Evolutionary conservation across 371 early-diverging fungal species (phyloP).

Genomic region (Actinomortierella wolfii): DNA sequence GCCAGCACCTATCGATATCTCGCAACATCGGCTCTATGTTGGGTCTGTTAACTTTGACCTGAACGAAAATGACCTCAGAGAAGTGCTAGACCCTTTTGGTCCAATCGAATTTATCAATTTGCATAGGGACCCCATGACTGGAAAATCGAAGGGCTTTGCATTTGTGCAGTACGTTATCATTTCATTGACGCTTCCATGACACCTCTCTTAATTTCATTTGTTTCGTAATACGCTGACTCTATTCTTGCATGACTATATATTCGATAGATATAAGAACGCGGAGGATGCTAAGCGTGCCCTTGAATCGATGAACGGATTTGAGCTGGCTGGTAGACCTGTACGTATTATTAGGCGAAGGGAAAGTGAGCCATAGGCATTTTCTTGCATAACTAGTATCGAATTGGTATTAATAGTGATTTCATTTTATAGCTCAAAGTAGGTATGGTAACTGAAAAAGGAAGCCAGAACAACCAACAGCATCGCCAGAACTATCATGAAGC

Average conservation of each 20-base stretch:
- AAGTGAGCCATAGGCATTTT: conserved; percentile 3
- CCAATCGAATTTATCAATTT: conserved; percentile 83
- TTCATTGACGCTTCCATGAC: background rate
- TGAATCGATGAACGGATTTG: conserved; percentile 87
- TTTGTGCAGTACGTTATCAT: conserved; percentile 74
- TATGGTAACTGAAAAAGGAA: conserved; percentile 73
- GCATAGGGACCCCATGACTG: conserved; percentile 80
- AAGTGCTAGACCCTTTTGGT: conserved; percentile 89
- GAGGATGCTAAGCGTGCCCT: conserved; percentile 84
- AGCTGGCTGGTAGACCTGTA: conserved; percentile 75
- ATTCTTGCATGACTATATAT: background rate
- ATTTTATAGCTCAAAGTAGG: conserved; percentile 78
- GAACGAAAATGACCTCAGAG: conserved; percentile 83
- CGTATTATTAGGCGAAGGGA: conserved; percentile 11
- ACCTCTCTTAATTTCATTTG: background rate
- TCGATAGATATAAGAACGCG: conserved; percentile 67
- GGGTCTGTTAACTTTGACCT: conserved; percentile 82
- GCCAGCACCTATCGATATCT: conserved; percentile 25
- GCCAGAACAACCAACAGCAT: conserved; percentile 38
- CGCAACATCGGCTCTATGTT: conserved; percentile 78
- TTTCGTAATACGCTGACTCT: background rate
- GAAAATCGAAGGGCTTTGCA: conserved; percentile 86
- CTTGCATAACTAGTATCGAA: no score
- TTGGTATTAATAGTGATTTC: no score
- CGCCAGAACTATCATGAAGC: conserved; percentile 24